Conservation (phyloP, 2,329 filamentous ascomycete species). For the Nigrospora osmanthi region DNA sequence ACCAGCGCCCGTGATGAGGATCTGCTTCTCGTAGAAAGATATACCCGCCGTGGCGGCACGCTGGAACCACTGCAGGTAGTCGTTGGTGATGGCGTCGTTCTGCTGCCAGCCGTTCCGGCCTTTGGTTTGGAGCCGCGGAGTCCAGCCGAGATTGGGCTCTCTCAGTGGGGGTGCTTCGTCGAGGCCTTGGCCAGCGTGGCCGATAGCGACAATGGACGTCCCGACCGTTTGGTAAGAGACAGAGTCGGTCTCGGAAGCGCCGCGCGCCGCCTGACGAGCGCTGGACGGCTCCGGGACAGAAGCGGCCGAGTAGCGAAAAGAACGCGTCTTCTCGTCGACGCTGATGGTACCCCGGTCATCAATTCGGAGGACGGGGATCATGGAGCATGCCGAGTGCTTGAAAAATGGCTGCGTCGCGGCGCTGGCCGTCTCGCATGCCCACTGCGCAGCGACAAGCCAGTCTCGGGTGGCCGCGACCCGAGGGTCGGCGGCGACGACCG, state of each 20-base stretch:
- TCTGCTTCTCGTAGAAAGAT: slow-evolving; percentile 19
- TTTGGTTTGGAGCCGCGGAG: slow-evolving; percentile 4
- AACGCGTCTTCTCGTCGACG: background rate
- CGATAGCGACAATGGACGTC: background rate
- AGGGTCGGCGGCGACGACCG: background rate
- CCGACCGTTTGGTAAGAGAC: background rate
- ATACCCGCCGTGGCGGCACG: slow-evolving; percentile 7
- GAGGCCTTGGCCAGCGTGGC: background rate
- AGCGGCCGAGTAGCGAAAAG: background rate
- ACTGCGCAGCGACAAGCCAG: slow-evolving; percentile 1
- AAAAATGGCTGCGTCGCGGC: background rate
- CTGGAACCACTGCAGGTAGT: slow-evolving; percentile 5
- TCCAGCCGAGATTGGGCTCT: slow-evolving; percentile 1
- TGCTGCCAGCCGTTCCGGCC: slow-evolving; percentile 3
- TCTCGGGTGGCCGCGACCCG: background rate
- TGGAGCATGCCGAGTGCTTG: slow-evolving; percentile 4
- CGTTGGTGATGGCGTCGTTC: slow-evolving; percentile 5
- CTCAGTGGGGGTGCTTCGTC: background rate
- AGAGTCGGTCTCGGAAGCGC: background rate
- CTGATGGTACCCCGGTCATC: slow-evolving; percentile 4
- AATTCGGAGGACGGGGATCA: slow-evolving; percentile 1
- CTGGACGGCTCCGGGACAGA: slow-evolving; percentile 1
- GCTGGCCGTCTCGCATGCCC: slow-evolving; percentile 1
- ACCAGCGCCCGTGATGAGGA: slow-evolving; percentile 28
- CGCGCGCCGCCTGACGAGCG: background rate